These are phyloP conservation scores for Zymoseptoria passerinii DNA, from an alignment of 2,329 filamentous ascomycete genomes.

Conservation along the genomic window DNA sequence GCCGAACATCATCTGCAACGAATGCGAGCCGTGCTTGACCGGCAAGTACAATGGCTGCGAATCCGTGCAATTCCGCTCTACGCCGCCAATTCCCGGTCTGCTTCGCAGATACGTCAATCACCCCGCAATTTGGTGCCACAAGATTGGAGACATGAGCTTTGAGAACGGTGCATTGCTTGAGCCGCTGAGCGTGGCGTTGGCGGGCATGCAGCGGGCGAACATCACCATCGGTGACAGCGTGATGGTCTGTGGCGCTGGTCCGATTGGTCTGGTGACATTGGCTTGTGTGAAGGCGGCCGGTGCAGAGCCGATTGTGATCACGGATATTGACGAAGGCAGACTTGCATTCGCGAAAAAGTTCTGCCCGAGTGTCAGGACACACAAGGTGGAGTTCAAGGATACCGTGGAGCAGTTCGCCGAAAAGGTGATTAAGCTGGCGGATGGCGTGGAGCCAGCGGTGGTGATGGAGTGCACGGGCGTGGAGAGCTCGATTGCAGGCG, in stretches of 20 bases:
- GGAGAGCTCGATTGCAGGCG: conserved; percentile 75
- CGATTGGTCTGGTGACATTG: conserved; percentile 84
- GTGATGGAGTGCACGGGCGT: conserved; percentile 92
- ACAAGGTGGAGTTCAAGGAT: conserved; percentile 59
- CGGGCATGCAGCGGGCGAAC: conserved; percentile 74
- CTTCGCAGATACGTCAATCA: conserved; percentile 91
- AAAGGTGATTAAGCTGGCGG: conserved; percentile 61
- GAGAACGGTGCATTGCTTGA: conserved; percentile 88
- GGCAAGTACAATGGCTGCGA: conserved; percentile 95
- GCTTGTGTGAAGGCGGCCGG: conserved; percentile 79
- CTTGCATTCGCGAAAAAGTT: conserved; percentile 78
- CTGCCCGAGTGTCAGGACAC: conserved; percentile 69
- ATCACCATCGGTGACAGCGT: conserved; percentile 79
- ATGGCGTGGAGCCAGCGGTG: conserved; percentile 70
- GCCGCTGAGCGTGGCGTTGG: conserved; percentile 80
- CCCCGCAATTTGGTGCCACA: conserved; percentile 90
- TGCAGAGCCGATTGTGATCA: conserved; percentile 84
- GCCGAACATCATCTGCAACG: conserved; percentile 85
- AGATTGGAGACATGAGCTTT: conserved; percentile 84
- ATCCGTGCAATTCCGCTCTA: conserved; percentile 76
- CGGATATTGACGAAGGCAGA: conserved; percentile 83
- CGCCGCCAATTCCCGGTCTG: conserved; percentile 79
- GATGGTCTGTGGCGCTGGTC: conserved; percentile 83
- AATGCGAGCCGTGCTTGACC: conserved; percentile 83
- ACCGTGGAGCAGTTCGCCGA: conserved; percentile 63